These are phyloP conservation scores for Candida orba DNA, from an alignment of 805 yeast species.

Conservation along the genomic window DNA sequence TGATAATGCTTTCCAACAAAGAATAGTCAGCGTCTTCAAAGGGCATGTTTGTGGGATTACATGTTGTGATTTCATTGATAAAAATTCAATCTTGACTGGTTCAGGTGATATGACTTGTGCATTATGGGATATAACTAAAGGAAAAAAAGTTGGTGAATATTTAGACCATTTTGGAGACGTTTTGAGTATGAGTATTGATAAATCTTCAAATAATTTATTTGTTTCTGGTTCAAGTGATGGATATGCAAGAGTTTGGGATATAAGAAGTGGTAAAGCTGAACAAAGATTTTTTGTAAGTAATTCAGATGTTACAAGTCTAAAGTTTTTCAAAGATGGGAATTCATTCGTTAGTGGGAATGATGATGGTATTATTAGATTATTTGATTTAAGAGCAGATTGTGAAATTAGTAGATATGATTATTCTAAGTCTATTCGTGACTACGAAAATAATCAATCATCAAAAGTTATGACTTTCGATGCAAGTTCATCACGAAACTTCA, in stretches of 20 bases:
- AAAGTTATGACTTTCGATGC: no score
- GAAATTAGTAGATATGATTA: conserved; percentile 46
- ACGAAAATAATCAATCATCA: neutral
- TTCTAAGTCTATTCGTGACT: conserved; percentile 9
- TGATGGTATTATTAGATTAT: conserved; percentile 63
- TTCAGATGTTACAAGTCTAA: conserved; percentile 56
- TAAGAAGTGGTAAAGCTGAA: conserved; percentile 37
- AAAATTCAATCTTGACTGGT: conserved; percentile 52
- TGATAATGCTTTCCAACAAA: conserved; percentile 29
- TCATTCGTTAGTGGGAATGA: conserved; percentile 73
- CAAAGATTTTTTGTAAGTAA: conserved; percentile 48
- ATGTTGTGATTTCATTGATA: conserved; percentile 59
- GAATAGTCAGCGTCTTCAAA: conserved; percentile 49
- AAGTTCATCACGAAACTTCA: no score
- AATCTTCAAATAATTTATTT: conserved; percentile 29
- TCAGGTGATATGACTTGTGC: conserved; percentile 80
- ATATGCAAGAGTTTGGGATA: conserved; percentile 59
- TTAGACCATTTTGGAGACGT: conserved; percentile 71
- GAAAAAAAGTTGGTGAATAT: conserved; percentile 45
- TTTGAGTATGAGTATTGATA: conserved; percentile 36
- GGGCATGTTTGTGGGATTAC: conserved; percentile 83
- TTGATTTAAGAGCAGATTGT: conserved; percentile 74
- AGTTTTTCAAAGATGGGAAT: conserved; percentile 63
- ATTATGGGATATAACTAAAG: conserved; percentile 71
- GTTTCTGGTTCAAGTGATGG: conserved; percentile 68